Percentiles rank a stretch among this genome's conserved stretches.
Evolutionary conservation across 163 green algal genomes (phyloP).

Genomic region (Coccomyxa subellipsoidea): DNA sequence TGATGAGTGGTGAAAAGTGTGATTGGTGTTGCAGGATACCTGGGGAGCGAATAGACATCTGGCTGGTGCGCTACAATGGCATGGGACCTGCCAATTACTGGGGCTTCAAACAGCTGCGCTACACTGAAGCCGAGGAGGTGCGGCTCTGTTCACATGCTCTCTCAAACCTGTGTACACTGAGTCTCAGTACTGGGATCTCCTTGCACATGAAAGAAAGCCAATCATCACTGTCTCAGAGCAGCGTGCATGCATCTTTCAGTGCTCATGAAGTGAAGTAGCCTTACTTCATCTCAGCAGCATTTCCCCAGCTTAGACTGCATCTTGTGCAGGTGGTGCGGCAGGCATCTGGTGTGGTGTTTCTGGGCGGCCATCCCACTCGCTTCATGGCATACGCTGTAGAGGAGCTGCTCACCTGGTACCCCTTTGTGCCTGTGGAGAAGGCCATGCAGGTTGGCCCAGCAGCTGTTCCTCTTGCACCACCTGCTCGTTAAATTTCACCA

Average conservation of each 20-base stretch:
- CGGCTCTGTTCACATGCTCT: not conserved
- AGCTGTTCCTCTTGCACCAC: not conserved
- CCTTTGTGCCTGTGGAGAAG: not conserved
- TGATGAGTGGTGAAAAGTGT: too few species aligned
- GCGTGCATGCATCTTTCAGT: too few species aligned
- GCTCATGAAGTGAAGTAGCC: too few species aligned
- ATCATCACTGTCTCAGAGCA: too few species aligned
- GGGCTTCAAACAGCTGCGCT: constrained; percentile 5
- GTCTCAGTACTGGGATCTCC: too few species aligned
- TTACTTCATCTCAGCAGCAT: too few species aligned
- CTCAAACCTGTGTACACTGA: not conserved
- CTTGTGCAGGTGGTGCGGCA: not conserved
- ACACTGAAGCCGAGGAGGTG: not conserved
- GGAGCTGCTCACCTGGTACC: not conserved
- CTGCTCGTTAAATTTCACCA: too few species aligned
- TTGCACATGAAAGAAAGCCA: too few species aligned
- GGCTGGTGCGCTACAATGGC: constrained; percentile 6
- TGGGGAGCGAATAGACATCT: not conserved
- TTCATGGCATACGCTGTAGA: not conserved
- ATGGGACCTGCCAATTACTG: not conserved
- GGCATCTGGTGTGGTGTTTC: not conserved
- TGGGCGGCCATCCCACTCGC: not conserved
- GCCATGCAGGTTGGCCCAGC: not conserved
- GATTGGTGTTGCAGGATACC: constrained; percentile 2
- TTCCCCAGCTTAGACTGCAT: not conserved